Percentiles rank a stretch among this genome's conserved stretches.
Conservation (phyloP, 2,329 filamentous ascomycete species). For the Hypoxylon sp. region DNA sequence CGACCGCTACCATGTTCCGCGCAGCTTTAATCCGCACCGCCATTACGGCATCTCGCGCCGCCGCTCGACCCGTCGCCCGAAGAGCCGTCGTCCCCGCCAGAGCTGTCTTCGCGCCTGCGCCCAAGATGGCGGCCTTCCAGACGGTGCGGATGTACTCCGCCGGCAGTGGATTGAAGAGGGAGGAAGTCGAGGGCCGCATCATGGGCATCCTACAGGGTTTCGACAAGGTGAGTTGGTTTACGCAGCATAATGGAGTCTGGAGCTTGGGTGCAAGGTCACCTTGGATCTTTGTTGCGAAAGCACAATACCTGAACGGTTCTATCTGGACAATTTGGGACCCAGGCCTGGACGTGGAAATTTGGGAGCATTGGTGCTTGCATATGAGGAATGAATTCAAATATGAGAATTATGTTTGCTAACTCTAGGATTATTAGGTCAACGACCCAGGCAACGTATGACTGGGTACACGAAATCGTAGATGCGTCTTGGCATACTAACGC, state of each 20-base stretch:
- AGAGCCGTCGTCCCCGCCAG: conserved; percentile 72
- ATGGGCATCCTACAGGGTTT: conserved; percentile 94
- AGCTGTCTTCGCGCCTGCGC: conserved; percentile 69
- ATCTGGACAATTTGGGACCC: too few relatives aligned
- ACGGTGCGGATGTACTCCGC: conserved; percentile 89
- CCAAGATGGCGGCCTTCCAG: conserved; percentile 72
- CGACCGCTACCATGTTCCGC: conserved; percentile 81
- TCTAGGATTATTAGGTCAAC: conserved; percentile 68
- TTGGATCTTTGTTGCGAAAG: conserved; percentile 35
- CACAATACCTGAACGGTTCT: neutral
- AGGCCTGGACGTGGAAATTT: neutral
- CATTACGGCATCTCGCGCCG: conserved; percentile 66
- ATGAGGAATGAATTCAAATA: conserved; percentile 3
- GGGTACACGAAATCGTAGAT: conserved; percentile 6
- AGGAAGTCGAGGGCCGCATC: conserved; percentile 92
- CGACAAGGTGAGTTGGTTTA: conserved; percentile 78
- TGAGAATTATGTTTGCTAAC: conserved; percentile 41
- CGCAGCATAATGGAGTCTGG: conserved; percentile 49
- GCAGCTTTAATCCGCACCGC: conserved; percentile 84
- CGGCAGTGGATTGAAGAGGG: conserved; percentile 79
- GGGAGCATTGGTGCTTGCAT: neutral
- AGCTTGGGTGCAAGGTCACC: conserved; percentile 31
- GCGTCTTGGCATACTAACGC: conserved; percentile 31
- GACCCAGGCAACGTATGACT: conserved; percentile 71
- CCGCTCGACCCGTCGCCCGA: conserved; percentile 70